Conservation (phyloP, 1,284 basidiomycete species). For the Xerocomus tenax region DNA sequence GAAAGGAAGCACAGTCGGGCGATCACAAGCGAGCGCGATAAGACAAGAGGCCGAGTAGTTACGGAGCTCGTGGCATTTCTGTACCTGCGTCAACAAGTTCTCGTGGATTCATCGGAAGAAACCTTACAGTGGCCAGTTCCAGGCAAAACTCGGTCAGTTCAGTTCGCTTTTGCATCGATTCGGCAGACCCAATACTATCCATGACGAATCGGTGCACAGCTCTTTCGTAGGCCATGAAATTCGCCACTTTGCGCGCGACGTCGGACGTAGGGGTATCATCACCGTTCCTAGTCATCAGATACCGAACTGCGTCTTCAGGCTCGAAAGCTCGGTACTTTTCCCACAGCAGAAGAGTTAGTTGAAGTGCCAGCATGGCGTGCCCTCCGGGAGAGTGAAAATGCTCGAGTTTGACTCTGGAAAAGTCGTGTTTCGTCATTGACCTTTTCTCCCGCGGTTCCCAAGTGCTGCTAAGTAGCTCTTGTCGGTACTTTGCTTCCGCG, state of each 20-base stretch:
- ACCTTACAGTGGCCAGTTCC: constrained; percentile 35
- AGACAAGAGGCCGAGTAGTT: constrained; percentile 39
- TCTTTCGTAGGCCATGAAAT: constrained; percentile 34
- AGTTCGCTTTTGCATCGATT: constrained; percentile 17
- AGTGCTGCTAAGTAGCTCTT: constrained; percentile 16
- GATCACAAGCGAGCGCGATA: constrained; percentile 33
- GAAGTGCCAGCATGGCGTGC: constrained; percentile 35
- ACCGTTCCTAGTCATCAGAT: constrained; percentile 29
- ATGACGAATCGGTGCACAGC: constrained; percentile 36
- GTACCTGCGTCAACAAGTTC: constrained; percentile 4
- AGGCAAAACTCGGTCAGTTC: constrained; percentile 37
- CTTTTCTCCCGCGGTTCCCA: constrained; percentile 29
- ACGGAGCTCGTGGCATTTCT: constrained; percentile 38
- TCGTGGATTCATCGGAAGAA: background rate
- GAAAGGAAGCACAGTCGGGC: constrained; percentile 30
- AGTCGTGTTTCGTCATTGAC: constrained; percentile 24
- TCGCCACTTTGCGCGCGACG: constrained; percentile 21
- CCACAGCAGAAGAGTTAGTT: constrained; percentile 36
- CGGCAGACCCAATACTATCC: constrained; percentile 30
- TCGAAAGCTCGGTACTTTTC: constrained; percentile 34
- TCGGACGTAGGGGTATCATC: constrained; percentile 23
- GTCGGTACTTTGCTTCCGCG: constrained; percentile 18
- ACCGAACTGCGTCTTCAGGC: constrained; percentile 36
- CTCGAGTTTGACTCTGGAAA: constrained; percentile 22
- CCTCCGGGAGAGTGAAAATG: constrained; percentile 33